Evolutionary conservation across 2,329 filamentous ascomycete genomes (phyloP).

Genomic region (Calonectria naviculata): DNA sequence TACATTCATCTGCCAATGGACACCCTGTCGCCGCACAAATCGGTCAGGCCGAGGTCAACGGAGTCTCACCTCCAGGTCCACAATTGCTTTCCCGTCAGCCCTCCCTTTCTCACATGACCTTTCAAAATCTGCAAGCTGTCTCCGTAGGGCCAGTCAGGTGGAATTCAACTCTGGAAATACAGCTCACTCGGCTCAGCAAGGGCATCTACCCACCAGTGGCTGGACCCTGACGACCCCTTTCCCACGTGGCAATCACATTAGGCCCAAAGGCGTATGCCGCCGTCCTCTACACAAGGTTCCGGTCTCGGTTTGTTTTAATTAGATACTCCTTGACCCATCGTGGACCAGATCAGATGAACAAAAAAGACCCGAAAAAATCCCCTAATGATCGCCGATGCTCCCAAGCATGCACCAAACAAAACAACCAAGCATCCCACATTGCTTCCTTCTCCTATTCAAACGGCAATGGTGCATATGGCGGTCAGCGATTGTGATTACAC

Average conservation of each 20-base stretch:
- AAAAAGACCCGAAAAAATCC: not conserved
- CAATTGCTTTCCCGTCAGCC: not conserved
- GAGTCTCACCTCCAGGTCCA: not conserved
- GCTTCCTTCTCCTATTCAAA: conserved; percentile 3
- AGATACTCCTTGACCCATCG: conserved; percentile 9
- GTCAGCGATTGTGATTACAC: conserved; percentile 15
- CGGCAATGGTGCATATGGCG: not conserved
- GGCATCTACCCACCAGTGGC: not conserved
- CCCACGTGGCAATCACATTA: conserved; percentile 16
- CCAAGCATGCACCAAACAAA: conserved; percentile 1
- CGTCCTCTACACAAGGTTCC: not conserved
- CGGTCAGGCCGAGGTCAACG: not conserved
- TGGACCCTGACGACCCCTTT: not conserved
- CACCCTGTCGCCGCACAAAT: not conserved
- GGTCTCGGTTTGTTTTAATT: conserved; percentile 10
- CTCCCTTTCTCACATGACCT: conserved; percentile 1
- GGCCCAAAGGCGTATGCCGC: conserved; percentile 21
- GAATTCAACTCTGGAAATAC: not conserved
- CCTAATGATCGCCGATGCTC: not conserved
- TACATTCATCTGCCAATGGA: not conserved
- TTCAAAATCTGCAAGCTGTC: not conserved
- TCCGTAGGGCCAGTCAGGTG: not conserved
- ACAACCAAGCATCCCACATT: not conserved
- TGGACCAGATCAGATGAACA: conserved; percentile 2
- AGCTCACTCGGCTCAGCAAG: not conserved